Evolutionary conservation across 2,329 filamentous ascomycete genomes (phyloP).

Genomic region (Paraphoma sp.): DNA sequence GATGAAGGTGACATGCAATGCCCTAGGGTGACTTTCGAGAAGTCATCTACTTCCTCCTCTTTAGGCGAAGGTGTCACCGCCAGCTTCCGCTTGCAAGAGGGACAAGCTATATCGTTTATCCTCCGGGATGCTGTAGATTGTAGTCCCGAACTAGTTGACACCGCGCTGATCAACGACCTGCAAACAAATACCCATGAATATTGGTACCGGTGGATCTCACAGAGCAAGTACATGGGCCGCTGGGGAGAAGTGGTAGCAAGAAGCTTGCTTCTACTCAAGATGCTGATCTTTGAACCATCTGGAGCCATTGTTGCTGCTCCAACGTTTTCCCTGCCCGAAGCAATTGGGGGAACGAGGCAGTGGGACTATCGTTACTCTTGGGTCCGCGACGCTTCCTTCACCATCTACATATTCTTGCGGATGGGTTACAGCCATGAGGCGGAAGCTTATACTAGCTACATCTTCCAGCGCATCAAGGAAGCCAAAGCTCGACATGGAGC

Average conservation of each 20-base stretch:
- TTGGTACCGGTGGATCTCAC: slow-evolving; percentile 76
- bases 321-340: slow-evolving; percentile 79
- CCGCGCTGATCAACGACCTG: slow-evolving; percentile 63
- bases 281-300: slow-evolving; percentile 79
- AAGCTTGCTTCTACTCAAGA: slow-evolving; percentile 76
- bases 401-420: slow-evolving; percentile 76
- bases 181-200: slow-evolving; percentile 74
- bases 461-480: slow-evolving; percentile 72
- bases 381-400: slow-evolving; percentile 80
- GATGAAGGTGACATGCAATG: slow-evolving; percentile 56
- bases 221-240: slow-evolving; percentile 73
- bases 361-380: slow-evolving; percentile 79
- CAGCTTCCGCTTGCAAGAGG: slow-evolving; percentile 66
- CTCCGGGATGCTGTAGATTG: slow-evolving; percentile 65
- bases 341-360: slow-evolving; percentile 52
- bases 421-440: slow-evolving; percentile 79
- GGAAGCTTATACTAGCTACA: slow-evolving; percentile 80
- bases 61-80: slow-evolving; percentile 69
- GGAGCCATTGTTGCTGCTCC: slow-evolving; percentile 79
- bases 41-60: slow-evolving; percentile 59
- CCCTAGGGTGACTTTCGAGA: slow-evolving; percentile 63
- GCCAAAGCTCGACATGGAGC: slow-evolving; percentile 66
- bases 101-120: slow-evolving; percentile 73
- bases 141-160: slow-evolving; percentile 65
- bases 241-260: slow-evolving; percentile 76